Evolutionary conservation across 2,329 filamentous ascomycete genomes (phyloP).

Genomic region (Aphanocladium album): DNA sequence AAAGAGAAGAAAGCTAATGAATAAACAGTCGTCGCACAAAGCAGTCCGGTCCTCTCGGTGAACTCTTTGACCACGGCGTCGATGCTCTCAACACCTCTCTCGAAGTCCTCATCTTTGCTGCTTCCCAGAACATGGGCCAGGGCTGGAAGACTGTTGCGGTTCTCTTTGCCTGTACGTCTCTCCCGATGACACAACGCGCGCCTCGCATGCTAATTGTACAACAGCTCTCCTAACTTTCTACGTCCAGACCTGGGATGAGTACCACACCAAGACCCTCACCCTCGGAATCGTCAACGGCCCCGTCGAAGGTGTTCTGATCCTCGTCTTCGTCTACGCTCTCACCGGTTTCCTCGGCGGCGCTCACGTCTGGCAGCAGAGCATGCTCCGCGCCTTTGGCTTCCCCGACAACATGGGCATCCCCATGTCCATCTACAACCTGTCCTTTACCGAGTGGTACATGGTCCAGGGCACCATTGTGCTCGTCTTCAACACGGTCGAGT

Average conservation of each 20-base stretch:
- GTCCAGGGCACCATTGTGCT: slow-evolving; percentile 77
- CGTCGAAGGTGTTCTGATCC: slow-evolving; percentile 85
- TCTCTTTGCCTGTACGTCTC: slow-evolving; percentile 69
- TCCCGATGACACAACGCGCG: not conserved
- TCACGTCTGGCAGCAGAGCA: slow-evolving; percentile 86
- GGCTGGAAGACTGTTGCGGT: slow-evolving; percentile 81
- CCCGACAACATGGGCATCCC: slow-evolving; percentile 61
- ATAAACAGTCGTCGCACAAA: slow-evolving; percentile 67
- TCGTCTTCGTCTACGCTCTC: slow-evolving; percentile 74
- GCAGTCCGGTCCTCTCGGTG: slow-evolving; percentile 89
- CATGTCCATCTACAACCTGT: slow-evolving; percentile 65
- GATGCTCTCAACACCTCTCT: slow-evolving; percentile 96
- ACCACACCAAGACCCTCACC: slow-evolving; percentile 93
- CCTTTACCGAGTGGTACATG: slow-evolving; percentile 91
- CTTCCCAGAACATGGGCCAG: slow-evolving; percentile 88
- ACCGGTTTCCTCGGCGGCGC: slow-evolving; percentile 83
- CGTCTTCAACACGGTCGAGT: slow-evolving; percentile 77
- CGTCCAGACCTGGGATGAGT: slow-evolving; percentile 98
- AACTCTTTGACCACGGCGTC: slow-evolving; percentile 96
- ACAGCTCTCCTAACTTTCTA: slow-evolving; percentile 90
- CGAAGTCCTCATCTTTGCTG: slow-evolving; percentile 87
- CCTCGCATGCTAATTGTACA: slow-evolving; percentile 11
- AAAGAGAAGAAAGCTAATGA: not conserved
- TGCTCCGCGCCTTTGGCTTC: slow-evolving; percentile 69
- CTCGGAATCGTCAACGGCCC: slow-evolving; percentile 89